These are phyloP conservation scores for Entomortierella lignicola DNA, from an alignment of 192 early-diverging fungal species.

Conservation along the genomic window DNA sequence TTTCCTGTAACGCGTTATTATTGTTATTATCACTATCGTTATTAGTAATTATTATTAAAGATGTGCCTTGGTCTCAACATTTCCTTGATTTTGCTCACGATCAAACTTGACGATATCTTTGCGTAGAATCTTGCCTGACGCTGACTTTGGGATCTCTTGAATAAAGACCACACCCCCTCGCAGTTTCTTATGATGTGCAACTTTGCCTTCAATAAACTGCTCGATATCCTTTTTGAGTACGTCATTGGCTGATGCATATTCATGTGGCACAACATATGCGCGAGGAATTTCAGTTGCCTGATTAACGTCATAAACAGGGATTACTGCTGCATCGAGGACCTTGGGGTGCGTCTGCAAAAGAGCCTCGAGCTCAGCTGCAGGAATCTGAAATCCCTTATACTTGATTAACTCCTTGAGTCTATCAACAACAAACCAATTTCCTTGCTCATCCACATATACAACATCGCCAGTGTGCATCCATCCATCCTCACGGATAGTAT, in stretches of 20 bases:
- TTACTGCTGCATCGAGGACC: slow-evolving; percentile 61
- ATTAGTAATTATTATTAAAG: background rate
- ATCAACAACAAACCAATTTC: slow-evolving; percentile 76
- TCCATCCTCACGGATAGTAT: slow-evolving; percentile 56
- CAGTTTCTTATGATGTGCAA: slow-evolving; percentile 81
- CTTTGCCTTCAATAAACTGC: slow-evolving; percentile 69
- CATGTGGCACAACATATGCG: slow-evolving; percentile 80
- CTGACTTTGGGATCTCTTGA: slow-evolving; percentile 80
- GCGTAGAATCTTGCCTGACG: slow-evolving; percentile 87
- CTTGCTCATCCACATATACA: slow-evolving; percentile 62
- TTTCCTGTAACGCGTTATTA: too few species aligned
- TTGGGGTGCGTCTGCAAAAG: slow-evolving; percentile 64
- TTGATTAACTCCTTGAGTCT: slow-evolving; percentile 87
- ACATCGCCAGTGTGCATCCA: slow-evolving; percentile 72
- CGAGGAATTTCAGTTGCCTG: slow-evolving; percentile 80
- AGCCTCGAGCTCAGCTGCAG: slow-evolving; percentile 80
- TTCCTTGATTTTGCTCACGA: slow-evolving; percentile 18
- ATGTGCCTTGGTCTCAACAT: slow-evolving; percentile 1
- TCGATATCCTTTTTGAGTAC: slow-evolving; percentile 56
- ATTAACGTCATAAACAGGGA: slow-evolving; percentile 54
- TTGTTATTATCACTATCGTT: background rate
- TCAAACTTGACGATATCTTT: slow-evolving; percentile 65
- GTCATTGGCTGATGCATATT: slow-evolving; percentile 50
- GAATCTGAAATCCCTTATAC: slow-evolving; percentile 80
- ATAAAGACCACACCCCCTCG: slow-evolving; percentile 83